These are phyloP conservation scores for Daldinia caldariorum DNA, from an alignment of 495 filamentous ascomycete species.

Conservation along the genomic window DNA sequence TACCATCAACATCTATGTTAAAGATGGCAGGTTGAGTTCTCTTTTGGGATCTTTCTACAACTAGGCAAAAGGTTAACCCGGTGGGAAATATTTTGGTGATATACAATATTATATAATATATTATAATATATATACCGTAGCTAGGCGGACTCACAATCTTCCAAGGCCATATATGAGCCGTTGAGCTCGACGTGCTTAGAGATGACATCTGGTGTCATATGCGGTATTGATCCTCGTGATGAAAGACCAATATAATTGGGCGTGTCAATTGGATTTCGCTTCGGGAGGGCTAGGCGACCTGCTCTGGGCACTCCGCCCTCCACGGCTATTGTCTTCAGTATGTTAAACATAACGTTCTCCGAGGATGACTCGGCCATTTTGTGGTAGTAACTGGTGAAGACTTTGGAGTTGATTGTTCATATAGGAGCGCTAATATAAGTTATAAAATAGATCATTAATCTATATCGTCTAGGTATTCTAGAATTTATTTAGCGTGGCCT, in stretches of 20 bases:
- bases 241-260: conserved; percentile 82
- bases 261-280: conserved; percentile 72
- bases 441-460: not conserved
- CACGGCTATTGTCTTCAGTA: conserved; percentile 49
- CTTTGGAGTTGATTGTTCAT: not conserved
- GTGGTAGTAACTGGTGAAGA: not conserved
- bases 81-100: conserved; percentile 46
- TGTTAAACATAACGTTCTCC: conserved; percentile 49
- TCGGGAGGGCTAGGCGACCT: conserved; percentile 69
- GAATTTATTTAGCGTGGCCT: not conserved
- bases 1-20: conserved; percentile 47
- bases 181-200: conserved; percentile 68
- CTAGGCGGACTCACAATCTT: conserved; percentile 79
- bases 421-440: not conserved
- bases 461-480: not conserved
- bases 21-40: conserved; percentile 54
- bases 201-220: conserved; percentile 87
- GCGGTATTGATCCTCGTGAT: conserved; percentile 84
- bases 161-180: conserved; percentile 82
- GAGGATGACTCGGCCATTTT: conserved; percentile 26
- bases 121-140: too few relatives aligned
- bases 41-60: conserved; percentile 39
- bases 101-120: too few relatives aligned
- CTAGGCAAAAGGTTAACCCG: conserved; percentile 45
- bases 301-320: conserved; percentile 60